Conservation (phyloP, 2,329 filamentous ascomycete genomes). For the Teratosphaeria viscida region DNA sequence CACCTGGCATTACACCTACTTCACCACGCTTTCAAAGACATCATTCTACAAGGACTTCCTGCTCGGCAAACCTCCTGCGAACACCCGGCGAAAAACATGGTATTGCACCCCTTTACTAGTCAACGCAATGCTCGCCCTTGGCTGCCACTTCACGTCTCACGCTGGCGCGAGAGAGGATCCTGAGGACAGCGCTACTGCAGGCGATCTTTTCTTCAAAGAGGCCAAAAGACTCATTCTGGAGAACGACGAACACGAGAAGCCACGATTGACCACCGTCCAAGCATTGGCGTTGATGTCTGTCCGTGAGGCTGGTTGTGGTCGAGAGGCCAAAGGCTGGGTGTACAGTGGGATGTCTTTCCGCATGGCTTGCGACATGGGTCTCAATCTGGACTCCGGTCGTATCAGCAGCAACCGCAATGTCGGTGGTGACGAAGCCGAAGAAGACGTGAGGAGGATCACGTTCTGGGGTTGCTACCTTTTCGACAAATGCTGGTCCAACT, state of each 20-base stretch:
- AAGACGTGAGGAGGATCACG: slow-evolving; percentile 80
- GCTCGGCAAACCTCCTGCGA: slow-evolving; percentile 51
- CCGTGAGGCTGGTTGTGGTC: slow-evolving; percentile 83
- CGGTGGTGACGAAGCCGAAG: slow-evolving; percentile 60
- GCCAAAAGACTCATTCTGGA: slow-evolving; percentile 82
- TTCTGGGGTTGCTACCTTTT: slow-evolving; percentile 99
- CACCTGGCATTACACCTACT: slow-evolving; percentile 94
- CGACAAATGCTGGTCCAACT: slow-evolving; percentile 98
- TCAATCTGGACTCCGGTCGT: slow-evolving; percentile 71
- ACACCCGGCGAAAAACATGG: slow-evolving; percentile 43
- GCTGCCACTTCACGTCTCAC: slow-evolving; percentile 81
- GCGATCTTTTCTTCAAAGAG: slow-evolving; percentile 92
- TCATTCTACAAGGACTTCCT: slow-evolving; percentile 81
- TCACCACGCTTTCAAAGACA: slow-evolving; percentile 76
- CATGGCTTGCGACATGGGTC: slow-evolving; percentile 88
- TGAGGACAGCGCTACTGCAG: slow-evolving; percentile 72
- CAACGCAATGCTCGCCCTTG: slow-evolving; percentile 85
- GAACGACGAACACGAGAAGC: slow-evolving; percentile 86
- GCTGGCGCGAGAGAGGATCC: slow-evolving; percentile 60
- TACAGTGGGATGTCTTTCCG: slow-evolving; percentile 98
- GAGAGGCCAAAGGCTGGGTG: slow-evolving; percentile 94
- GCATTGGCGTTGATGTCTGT: slow-evolving; percentile 93
- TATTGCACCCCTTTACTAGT: slow-evolving; percentile 87
- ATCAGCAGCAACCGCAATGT: slow-evolving; percentile 40
- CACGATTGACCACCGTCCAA: slow-evolving; percentile 80